phyloP scores from a whole-genome alignment of 257 asterid genomes.

The Agastache rugosa region DNA sequence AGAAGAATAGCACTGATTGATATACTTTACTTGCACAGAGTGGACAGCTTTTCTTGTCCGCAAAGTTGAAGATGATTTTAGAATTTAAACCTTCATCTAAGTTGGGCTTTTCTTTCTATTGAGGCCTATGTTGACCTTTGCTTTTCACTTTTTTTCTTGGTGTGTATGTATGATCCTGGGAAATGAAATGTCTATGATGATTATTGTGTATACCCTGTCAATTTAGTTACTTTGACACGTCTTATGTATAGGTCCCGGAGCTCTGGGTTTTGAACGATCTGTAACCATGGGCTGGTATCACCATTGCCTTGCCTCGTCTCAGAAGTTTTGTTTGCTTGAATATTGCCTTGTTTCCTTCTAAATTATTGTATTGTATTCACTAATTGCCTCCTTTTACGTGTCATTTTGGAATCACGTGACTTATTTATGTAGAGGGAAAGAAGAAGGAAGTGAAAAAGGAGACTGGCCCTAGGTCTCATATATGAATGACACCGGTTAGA shows the following conservation, averaged over 20 bases:
- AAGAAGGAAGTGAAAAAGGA: slow-evolving; percentile 93
- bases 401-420: too few relatives aligned
- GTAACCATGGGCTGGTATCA: neutral
- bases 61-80: neutral
- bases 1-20: neutral
- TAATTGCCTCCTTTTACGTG: too few relatives aligned
- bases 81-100: neutral
- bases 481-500: too few relatives aligned
- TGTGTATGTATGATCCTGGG: too few relatives aligned
- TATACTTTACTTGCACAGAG: neutral
- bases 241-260: neutral
- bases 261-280: neutral
- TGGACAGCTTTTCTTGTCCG: neutral
- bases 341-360: too few relatives aligned
- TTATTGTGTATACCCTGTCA: neutral
- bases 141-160: neutral
- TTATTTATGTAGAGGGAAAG: slow-evolving; percentile 62
- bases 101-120: neutral
- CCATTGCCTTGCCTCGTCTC: neutral
- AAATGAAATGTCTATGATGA: neutral
- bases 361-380: too few relatives aligned
- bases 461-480: slow-evolving; percentile 90
- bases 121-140: neutral
- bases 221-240: neutral
- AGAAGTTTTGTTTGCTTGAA: neutral